phyloP scores from a whole-genome alignment of 306 rosid species.

The Cucurbita pepo region DNA sequence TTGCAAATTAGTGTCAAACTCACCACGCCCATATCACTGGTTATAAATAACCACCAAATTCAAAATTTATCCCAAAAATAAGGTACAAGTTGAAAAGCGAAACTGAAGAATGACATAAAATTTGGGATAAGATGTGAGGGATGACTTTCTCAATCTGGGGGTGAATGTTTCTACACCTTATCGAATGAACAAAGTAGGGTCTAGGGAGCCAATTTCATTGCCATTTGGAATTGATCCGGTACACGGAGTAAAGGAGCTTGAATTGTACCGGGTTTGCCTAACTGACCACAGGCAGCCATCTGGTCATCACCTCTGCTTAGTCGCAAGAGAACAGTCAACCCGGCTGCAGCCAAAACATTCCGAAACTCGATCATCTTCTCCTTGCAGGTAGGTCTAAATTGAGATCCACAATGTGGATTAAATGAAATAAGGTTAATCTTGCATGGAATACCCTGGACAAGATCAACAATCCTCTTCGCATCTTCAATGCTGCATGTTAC shows the following conservation, averaged over 20 bases:
- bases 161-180: not conserved
- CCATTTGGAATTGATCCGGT: conserved; percentile 54
- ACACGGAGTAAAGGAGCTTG: conserved; percentile 74
- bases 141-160: not conserved
- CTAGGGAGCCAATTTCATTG: conserved; percentile 26
- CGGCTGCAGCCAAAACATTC: conserved; percentile 50
- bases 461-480: conserved; percentile 57
- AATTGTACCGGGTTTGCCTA: conserved; percentile 59
- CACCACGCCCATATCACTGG: not conserved
- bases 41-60: not conserved
- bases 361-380: conserved; percentile 69
- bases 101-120: not conserved
- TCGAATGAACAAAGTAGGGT: not conserved
- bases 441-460: conserved; percentile 83
- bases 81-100: not conserved
- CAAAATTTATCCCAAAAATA: not conserved
- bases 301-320: conserved; percentile 83
- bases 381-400: conserved; percentile 63
- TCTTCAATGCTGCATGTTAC: conserved; percentile 39
- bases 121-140: not conserved
- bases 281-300: conserved; percentile 98
- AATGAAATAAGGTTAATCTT: conserved; percentile 81
- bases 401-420: conserved; percentile 70
- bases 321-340: conserved; percentile 48
- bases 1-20: not conserved